Percentiles rank a stretch among this genome's conserved stretches.
Conservation (phyloP, 192 early-diverging fungal species). For the Podila verticillata region DNA sequence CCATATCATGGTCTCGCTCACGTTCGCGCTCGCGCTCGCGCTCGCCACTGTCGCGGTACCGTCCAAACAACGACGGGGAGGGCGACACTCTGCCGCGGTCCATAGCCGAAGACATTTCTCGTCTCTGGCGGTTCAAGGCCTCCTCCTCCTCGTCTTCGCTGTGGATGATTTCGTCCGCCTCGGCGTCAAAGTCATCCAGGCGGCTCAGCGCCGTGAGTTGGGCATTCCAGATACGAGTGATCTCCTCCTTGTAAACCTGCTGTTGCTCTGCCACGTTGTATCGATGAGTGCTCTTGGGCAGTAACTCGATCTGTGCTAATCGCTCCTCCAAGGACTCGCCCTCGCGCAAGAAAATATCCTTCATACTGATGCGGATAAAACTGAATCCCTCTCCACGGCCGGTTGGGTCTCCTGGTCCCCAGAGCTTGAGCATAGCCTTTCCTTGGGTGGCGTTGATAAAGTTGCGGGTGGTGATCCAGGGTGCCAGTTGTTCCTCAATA, state of each 20-base stretch:
- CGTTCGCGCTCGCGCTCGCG: slow-evolving; percentile 37
- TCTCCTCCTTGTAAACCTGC: slow-evolving; percentile 94
- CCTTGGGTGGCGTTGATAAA: slow-evolving; percentile 93
- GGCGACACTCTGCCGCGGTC: slow-evolving; percentile 45
- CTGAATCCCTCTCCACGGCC: slow-evolving; percentile 96
- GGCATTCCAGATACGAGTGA: slow-evolving; percentile 92
- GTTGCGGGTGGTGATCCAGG: slow-evolving; percentile 95
- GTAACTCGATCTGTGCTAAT: slow-evolving; percentile 81
- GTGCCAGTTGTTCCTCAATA: slow-evolving; percentile 93
- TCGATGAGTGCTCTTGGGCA: slow-evolving; percentile 83
- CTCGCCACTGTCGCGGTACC: slow-evolving; percentile 38
- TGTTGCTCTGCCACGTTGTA: slow-evolving; percentile 95
- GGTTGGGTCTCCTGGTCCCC: slow-evolving; percentile 97
- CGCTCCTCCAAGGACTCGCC: slow-evolving; percentile 88
- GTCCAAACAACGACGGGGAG: slow-evolving; percentile 42
- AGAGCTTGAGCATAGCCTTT: slow-evolving; percentile 95
- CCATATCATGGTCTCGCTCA: slow-evolving; percentile 47
- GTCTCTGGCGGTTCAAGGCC: slow-evolving; percentile 17
- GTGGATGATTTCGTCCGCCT: slow-evolving; percentile 59
- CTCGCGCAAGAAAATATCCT: slow-evolving; percentile 92
- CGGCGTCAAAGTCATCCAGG: slow-evolving; percentile 56
- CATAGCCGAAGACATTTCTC: slow-evolving; percentile 23
- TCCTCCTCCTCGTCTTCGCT: slow-evolving; percentile 69
- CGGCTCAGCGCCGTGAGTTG: slow-evolving; percentile 77
- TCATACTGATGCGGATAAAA: slow-evolving; percentile 97